Base-by-base conservation (phyloP, 257 asterid species). In the Nicotiana knightiana region DNA sequence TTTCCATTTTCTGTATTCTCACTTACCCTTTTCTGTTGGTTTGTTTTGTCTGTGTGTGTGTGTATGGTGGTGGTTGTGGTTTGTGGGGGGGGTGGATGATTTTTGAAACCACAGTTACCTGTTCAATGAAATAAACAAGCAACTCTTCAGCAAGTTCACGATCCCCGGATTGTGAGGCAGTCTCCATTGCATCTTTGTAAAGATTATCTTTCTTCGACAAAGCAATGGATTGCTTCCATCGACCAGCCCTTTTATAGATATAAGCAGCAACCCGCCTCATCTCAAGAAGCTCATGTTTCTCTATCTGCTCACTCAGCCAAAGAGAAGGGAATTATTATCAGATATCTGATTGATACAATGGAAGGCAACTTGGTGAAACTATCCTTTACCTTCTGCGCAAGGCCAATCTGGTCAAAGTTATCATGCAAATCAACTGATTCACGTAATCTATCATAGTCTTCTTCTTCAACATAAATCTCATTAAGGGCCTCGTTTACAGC, bases 201-300 rank as follows among this genome's bases (percentile, higher is more conserved):
- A 94, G 92, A 79, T 90, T 94, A 87, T 96, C 98, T 88, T 94
- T 96, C 97, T 96, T 96, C 65, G 99, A 96, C 90, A 96, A 85
- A 62, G 98, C 98, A 85, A 93, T 96, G 17, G 99, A 94, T 84
- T 89, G 98, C 91, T 90, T 94, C 99, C 99, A 96, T 84, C 99
- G 90, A 66, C 99, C 98, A n/a, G 99, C 99, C 90, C 92, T 96
- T 91, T 96, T 96, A 91, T 96, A 96, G 78, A 96, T 96, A 86
- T 96, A 96, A 53, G 98, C 97, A 79, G 99, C 98, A 84, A 96
- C 98, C 77, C 98, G 98, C 88, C 99, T 92, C 99, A 96, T 96
- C 91, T 96, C 99, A 87, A 96, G 98, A 77, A 96, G 97, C 90
- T 96, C 98, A 12, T 96, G 98, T 84, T 96, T 96, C 96, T 96